Conservation (phyloP, 2,329 filamentous ascomycete species). For the Xylaria sp. region DNA sequence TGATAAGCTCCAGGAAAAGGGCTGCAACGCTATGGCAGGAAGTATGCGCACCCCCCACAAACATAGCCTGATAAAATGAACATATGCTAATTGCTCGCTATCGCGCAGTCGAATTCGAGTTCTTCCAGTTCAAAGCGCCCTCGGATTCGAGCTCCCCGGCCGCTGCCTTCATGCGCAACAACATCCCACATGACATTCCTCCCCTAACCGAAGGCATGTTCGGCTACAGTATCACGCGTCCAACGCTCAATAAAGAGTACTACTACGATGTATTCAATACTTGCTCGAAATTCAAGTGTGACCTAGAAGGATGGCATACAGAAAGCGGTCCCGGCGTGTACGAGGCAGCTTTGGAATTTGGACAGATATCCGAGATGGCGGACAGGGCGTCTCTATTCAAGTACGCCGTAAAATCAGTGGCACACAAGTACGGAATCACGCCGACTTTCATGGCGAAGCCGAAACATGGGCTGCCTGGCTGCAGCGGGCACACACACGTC, state of each 20-base stretch:
- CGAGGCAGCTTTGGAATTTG: constrained; percentile 93
- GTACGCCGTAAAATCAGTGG: constrained; percentile 89
- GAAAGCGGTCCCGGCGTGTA: constrained; percentile 89
- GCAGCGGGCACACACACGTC: constrained; percentile 95
- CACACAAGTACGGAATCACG: constrained; percentile 87
- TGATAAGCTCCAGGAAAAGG: constrained; percentile 69
- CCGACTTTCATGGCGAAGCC: constrained; percentile 99
- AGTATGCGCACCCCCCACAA: constrained; percentile 61
- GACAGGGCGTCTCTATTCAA: constrained; percentile 95
- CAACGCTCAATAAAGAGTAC: constrained; percentile 83
- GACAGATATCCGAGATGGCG: constrained; percentile 88
- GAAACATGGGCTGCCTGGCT: constrained; percentile 87
- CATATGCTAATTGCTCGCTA: constrained; percentile 19
- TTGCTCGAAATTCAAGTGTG: constrained; percentile 75
- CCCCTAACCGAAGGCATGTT: constrained; percentile 85
- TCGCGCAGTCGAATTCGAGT: constrained; percentile 79
- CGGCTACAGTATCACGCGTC: constrained; percentile 81
- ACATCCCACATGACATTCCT: constrained; percentile 72
- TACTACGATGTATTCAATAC: constrained; percentile 81
- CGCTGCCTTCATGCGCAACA: constrained; percentile 72
- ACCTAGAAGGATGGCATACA: constrained; percentile 85
- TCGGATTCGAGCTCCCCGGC: constrained; percentile 62
- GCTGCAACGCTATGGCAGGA: constrained; percentile 79
- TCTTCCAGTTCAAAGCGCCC: constrained; percentile 59
- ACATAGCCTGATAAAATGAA: background rate